A percentile compares a stretch with the other conserved stretches of the same genome.
Evolutionary conservation across 257 asterid species (phyloP).

Genomic region (Solanum commersonii): DNA sequence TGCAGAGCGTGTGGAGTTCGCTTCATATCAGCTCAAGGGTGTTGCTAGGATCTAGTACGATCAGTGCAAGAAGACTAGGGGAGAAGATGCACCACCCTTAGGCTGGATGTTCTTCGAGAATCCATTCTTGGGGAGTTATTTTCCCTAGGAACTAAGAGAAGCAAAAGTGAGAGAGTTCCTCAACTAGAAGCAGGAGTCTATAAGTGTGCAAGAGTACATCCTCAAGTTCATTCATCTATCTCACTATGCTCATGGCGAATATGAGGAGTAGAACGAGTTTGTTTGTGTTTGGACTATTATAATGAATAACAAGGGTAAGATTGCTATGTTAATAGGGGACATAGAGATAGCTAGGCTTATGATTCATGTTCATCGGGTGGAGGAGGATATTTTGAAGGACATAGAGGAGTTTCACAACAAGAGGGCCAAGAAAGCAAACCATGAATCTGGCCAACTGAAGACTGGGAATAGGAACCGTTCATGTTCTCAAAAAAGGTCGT

Average conservation of each 20-base stretch:
- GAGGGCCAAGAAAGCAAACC: neutral
- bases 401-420: neutral
- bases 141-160: neutral
- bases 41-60: neutral
- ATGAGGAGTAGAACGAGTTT: neutral
- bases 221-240: neutral
- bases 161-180: neutral
- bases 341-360: neutral
- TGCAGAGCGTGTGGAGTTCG: neutral
- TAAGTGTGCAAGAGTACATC: neutral
- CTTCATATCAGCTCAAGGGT: neutral
- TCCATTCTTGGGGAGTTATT: neutral
- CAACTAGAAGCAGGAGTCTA: neutral
- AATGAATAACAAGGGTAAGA: neutral
- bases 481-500: too few relatives aligned
- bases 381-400: neutral
- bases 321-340: neutral
- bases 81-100: neutral
- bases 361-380: neutral
- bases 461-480: neutral
- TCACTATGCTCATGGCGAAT: neutral
- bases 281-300: neutral
- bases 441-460: neutral
- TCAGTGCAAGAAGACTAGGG: neutral
- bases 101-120: neutral